A percentile compares a stretch with the other conserved stretches of the same genome.
phyloP scores from a whole-genome alignment of 352 stramenopile species.

The Aphanomyces stellatus region DNA sequence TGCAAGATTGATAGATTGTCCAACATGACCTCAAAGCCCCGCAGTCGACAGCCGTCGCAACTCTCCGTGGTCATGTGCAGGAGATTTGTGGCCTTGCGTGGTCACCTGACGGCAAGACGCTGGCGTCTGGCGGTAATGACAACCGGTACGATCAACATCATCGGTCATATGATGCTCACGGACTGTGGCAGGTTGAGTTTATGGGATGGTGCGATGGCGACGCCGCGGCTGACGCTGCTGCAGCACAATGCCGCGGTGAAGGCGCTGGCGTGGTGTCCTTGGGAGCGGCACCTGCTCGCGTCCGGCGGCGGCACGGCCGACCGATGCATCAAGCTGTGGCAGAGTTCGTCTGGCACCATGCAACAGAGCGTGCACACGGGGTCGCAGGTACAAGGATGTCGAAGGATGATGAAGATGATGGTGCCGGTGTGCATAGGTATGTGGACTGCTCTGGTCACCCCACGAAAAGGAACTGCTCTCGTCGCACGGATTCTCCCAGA shows the following conservation, averaged over 20 bases:
- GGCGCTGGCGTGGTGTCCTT: slow-evolving; percentile 97
- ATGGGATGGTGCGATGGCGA: slow-evolving; percentile 22
- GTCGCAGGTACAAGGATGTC: slow-evolving; percentile 76
- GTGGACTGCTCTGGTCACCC: slow-evolving; percentile 91
- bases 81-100: slow-evolving; percentile 97
- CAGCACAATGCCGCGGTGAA: slow-evolving; percentile 96
- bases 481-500: slow-evolving; percentile 96
- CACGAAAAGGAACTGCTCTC: slow-evolving; percentile 94
- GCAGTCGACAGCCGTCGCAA: slow-evolving; percentile 78
- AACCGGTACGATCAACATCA: slow-evolving; percentile 76
- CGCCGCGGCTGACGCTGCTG: slow-evolving; percentile 49
- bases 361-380: slow-evolving; percentile 97
- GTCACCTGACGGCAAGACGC: slow-evolving; percentile 92
- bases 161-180: background rate
- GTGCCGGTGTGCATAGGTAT: too few relatives aligned
- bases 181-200: slow-evolving; percentile 13
- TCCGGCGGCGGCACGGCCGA: slow-evolving; percentile 97
- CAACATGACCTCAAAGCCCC: slow-evolving; percentile 85
- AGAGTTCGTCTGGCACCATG: slow-evolving; percentile 83
- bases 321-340: slow-evolving; percentile 99
- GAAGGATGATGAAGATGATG: too few relatives aligned
- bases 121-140: slow-evolving; percentile 97
- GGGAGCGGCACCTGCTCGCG: slow-evolving; percentile 95
- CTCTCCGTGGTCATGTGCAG: slow-evolving; percentile 90
- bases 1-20: slow-evolving; percentile 25